These are phyloP conservation scores for Neurospora sp. DNA, from an alignment of 2,329 filamentous ascomycete genomes.

Conservation along the genomic window DNA sequence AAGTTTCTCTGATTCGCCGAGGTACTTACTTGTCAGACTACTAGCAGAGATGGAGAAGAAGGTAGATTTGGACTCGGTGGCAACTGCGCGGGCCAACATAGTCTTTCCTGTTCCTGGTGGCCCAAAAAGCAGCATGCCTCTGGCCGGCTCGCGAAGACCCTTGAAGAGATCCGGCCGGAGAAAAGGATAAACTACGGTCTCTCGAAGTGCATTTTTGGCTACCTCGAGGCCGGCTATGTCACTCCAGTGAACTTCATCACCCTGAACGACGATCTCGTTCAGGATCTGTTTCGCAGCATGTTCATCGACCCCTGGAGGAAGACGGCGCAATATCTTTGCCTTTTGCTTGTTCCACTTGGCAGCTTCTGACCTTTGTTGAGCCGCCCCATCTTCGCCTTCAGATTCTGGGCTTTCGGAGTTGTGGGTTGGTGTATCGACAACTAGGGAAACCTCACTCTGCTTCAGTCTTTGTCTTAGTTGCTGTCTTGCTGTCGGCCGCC, in stretches of 20 bases:
- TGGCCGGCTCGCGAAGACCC: slow-evolving; percentile 84
- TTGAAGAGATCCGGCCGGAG: slow-evolving; percentile 91
- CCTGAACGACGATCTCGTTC: slow-evolving; percentile 90
- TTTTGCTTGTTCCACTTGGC: slow-evolving; percentile 53
- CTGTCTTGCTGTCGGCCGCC: neutral
- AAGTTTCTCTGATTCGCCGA: slow-evolving; percentile 93
- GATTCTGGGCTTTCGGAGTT: slow-evolving; percentile 30
- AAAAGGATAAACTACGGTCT: slow-evolving; percentile 96
- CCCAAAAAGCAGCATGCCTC: slow-evolving; percentile 92
- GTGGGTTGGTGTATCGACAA: slow-evolving; percentile 27
- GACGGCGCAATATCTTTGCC: slow-evolving; percentile 57
- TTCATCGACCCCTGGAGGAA: slow-evolving; percentile 75
- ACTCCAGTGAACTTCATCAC: slow-evolving; percentile 89
- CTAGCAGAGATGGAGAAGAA: slow-evolving; percentile 97
- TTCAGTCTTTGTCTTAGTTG: slow-evolving; percentile 22
- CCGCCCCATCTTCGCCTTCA: slow-evolving; percentile 25
- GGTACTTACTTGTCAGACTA: slow-evolving; percentile 88
- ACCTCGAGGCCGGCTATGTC: slow-evolving; percentile 86
- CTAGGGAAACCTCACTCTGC: slow-evolving; percentile 16
- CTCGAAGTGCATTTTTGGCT: slow-evolving; percentile 85
- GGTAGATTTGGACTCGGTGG: slow-evolving; percentile 86
- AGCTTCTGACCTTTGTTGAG: slow-evolving; percentile 18
- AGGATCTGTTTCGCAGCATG: slow-evolving; percentile 81
- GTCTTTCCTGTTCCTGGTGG: slow-evolving; percentile 98
- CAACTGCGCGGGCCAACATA: slow-evolving; percentile 90